These are phyloP conservation scores for Pleurotus salmoneostramineus DNA, from an alignment of 768 basidiomycete species.

Conservation along the genomic window DNA sequence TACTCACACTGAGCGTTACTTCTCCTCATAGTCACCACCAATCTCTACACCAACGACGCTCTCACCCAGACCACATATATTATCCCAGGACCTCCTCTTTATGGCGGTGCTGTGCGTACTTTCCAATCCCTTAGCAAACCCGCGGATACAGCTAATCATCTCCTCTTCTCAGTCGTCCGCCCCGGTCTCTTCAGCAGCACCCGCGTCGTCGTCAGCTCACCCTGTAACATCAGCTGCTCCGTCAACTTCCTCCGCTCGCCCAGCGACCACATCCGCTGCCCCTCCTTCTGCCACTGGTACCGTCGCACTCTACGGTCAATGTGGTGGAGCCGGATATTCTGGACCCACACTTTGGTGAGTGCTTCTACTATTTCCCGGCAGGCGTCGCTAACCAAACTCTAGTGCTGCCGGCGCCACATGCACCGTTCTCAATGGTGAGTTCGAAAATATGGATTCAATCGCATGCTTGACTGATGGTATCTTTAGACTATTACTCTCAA, in stretches of 20 bases:
- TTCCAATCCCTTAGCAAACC: background rate
- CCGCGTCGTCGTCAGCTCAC: background rate
- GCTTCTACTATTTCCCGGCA: background rate
- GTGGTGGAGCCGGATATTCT: constrained; percentile 36
- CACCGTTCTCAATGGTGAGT: constrained; percentile 27
- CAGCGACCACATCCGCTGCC: constrained; percentile 9
- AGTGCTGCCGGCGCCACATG: constrained; percentile 35
- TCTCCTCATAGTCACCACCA: constrained; percentile 27
- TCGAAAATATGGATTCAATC: background rate
- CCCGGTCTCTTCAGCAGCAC: background rate
- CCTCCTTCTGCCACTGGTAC: constrained; percentile 19
- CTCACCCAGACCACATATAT: constrained; percentile 34
- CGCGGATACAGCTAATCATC: background rate
- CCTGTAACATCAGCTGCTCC: background rate
- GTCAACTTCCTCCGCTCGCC: no score
- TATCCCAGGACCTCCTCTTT: constrained; percentile 45
- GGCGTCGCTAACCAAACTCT: background rate
- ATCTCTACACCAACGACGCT: constrained; percentile 36
- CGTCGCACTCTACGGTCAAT: constrained; percentile 36
- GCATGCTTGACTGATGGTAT: background rate
- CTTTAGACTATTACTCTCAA: constrained; percentile 3
- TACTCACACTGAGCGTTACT: background rate
- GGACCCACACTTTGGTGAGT: constrained; percentile 35
- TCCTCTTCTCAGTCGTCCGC: background rate
- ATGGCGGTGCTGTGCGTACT: constrained; percentile 21